Evolutionary conservation across 495 filamentous ascomycete species (phyloP).

Genomic region (Penicillium macrosclerotiorum): DNA sequence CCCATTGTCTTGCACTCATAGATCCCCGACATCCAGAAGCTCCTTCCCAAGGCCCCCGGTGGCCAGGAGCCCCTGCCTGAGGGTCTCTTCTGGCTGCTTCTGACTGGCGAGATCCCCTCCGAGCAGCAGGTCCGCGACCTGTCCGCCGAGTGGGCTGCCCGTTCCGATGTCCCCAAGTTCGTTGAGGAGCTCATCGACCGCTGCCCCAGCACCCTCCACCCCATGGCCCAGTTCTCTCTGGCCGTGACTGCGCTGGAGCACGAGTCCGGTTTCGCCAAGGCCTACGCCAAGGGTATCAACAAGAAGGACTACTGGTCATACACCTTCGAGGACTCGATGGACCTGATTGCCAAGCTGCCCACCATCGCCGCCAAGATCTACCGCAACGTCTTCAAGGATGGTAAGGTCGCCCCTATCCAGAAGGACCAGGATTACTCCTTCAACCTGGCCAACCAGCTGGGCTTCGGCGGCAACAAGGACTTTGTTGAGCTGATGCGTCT

Average conservation of each 20-base stretch:
- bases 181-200: conserved; percentile 99
- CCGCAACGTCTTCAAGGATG: conserved; percentile 99
- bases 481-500: conserved; percentile 97
- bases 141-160: conserved; percentile 97
- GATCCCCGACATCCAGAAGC: conserved; percentile 97
- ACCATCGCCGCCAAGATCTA: conserved; percentile 98
- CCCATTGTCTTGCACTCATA: conserved; percentile 30
- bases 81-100: conserved; percentile 99
- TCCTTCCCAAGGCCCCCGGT: conserved; percentile 93
- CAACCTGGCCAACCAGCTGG: conserved; percentile 99
- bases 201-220: conserved; percentile 96
- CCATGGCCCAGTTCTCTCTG: conserved; percentile 98
- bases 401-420: conserved; percentile 92
- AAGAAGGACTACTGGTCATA: conserved; percentile 99
- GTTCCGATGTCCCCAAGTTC: conserved; percentile 93
- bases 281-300: conserved; percentile 96
- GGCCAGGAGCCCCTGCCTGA: conserved; percentile 95
- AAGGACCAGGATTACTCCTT: conserved; percentile 98
- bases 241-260: conserved; percentile 97
- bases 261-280: conserved; percentile 94
- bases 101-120: conserved; percentile 94
- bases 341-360: conserved; percentile 98
- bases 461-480: conserved; percentile 91
- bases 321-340: conserved; percentile 99
- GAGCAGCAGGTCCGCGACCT: conserved; percentile 97